Evolutionary conservation across 164 flowering plant species (phyloP).

Genomic region (Dillenia suffruticosa): DNA sequence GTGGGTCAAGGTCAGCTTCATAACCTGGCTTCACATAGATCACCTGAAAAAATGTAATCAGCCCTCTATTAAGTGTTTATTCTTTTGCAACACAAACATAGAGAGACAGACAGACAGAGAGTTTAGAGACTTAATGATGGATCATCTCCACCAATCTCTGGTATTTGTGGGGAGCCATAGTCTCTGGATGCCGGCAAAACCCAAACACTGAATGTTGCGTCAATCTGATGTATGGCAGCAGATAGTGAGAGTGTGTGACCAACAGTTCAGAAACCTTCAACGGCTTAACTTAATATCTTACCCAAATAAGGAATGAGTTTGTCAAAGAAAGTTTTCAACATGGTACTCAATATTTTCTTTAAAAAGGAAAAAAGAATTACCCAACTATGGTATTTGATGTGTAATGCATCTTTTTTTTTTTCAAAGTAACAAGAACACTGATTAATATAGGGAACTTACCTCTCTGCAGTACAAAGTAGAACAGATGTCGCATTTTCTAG

Average conservation of each 20-base stretch:
- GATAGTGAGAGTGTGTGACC: background rate
- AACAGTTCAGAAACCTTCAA: no score
- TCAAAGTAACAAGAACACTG: no score
- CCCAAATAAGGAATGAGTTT: no score
- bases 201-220: constrained; percentile 71
- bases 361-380: no score
- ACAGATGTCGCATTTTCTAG: constrained; percentile 66
- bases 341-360: no score
- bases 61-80: no score
- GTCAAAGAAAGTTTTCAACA: background rate
- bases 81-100: no score
- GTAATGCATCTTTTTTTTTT: no score
- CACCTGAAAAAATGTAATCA: constrained; percentile 43
- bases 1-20: constrained; percentile 76
- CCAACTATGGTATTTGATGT: no score
- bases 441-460: constrained; percentile 26
- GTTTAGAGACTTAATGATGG: constrained; percentile 61
- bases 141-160: constrained; percentile 75
- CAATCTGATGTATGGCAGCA: constrained; percentile 40
- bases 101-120: constrained; percentile 4
- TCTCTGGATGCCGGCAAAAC: constrained; percentile 50
- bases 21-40: constrained; percentile 80
- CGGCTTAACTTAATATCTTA: no score
- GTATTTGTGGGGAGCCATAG: constrained; percentile 29
- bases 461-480: constrained; percentile 54